Evolutionary conservation across 495 filamentous ascomycete genomes (phyloP).

Genomic region (Tuber melanosporum): DNA sequence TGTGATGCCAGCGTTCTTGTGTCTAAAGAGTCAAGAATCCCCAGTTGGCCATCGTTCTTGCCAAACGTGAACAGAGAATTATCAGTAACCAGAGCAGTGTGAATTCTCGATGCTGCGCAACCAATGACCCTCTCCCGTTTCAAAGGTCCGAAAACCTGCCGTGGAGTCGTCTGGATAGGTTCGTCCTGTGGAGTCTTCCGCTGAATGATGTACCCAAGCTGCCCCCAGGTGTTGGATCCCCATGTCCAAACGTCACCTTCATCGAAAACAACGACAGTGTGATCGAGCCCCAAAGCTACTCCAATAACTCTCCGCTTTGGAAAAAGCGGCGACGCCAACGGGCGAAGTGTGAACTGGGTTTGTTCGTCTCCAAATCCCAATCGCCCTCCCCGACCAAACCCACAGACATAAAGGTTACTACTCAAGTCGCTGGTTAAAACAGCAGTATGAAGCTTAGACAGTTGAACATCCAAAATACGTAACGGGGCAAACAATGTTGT

Average conservation of each 20-base stretch:
- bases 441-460: constrained; percentile 90
- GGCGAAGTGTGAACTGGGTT: constrained; percentile 69
- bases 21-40: constrained; percentile 80
- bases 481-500: constrained; percentile 33
- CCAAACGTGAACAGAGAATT: constrained; percentile 87
- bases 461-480: constrained; percentile 41
- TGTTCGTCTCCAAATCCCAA: constrained; percentile 81
- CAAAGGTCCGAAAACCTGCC: constrained; percentile 83
- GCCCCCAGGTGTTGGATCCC: constrained; percentile 81
- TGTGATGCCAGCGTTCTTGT: constrained; percentile 81
- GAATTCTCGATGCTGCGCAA: constrained; percentile 80
- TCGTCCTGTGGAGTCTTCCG: constrained; percentile 59
- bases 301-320: constrained; percentile 53
- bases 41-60: constrained; percentile 91
- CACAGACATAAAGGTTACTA: constrained; percentile 87
- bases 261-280: constrained; percentile 74
- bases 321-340: constrained; percentile 33
- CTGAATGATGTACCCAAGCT: constrained; percentile 71
- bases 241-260: constrained; percentile 83
- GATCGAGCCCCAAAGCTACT: constrained; percentile 82
- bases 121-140: constrained; percentile 79
- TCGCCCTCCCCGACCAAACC: constrained; percentile 82
- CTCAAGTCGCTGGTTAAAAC: constrained; percentile 84
- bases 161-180: constrained; percentile 68
- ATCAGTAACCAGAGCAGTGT: constrained; percentile 80